A percentile compares a stretch with the other conserved stretches of the same genome.
phyloP scores from a whole-genome alignment of 257 asterid genomes.

The Handroanthus guayacan region DNA sequence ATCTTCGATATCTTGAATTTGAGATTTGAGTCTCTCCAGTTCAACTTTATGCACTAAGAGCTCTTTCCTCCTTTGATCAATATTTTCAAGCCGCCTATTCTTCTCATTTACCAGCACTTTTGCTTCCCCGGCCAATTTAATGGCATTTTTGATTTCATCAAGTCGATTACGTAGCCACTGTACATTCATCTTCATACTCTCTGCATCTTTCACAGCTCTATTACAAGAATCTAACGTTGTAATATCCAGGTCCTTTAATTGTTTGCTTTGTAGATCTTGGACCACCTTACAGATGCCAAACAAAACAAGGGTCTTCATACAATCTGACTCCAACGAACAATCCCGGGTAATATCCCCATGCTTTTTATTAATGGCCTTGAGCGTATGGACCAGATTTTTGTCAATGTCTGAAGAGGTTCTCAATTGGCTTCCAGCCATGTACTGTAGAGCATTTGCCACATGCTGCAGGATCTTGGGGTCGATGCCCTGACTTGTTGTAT shows the following conservation, averaged over 20 bases:
- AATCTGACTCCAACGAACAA: conserved; percentile 38
- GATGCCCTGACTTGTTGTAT: conserved; percentile 2
- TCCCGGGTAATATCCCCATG: conserved; percentile 35
- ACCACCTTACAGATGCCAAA: conserved; percentile 43
- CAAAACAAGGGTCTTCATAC: conserved; percentile 38
- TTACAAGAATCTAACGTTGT: conserved; percentile 37
- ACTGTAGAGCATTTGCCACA: conserved; percentile 33
- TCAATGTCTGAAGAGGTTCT: not conserved
- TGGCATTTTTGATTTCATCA: conserved; percentile 43
- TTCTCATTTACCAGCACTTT: conserved; percentile 26
- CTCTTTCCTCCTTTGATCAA: conserved; percentile 23
- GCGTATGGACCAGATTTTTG: conserved; percentile 12
- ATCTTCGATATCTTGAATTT: conserved; percentile 31
- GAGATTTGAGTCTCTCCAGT: conserved; percentile 33
- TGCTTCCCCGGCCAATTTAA: conserved; percentile 13
- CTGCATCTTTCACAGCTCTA: conserved; percentile 38
- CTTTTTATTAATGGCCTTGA: conserved; percentile 32
- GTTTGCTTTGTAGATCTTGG: conserved; percentile 38
- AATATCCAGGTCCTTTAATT: conserved; percentile 30
- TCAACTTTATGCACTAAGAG: conserved; percentile 23
- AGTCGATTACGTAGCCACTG: conserved; percentile 38
- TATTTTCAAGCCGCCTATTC: conserved; percentile 11
- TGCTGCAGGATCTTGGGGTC: conserved; percentile 33
- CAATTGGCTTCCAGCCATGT: conserved; percentile 9
- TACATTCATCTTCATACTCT: conserved; percentile 45